Percentiles rank a stretch among this genome's conserved stretches.
Evolutionary conservation across 257 asterid genomes (phyloP).

Genomic region (Cynanchum wilfordii): DNA sequence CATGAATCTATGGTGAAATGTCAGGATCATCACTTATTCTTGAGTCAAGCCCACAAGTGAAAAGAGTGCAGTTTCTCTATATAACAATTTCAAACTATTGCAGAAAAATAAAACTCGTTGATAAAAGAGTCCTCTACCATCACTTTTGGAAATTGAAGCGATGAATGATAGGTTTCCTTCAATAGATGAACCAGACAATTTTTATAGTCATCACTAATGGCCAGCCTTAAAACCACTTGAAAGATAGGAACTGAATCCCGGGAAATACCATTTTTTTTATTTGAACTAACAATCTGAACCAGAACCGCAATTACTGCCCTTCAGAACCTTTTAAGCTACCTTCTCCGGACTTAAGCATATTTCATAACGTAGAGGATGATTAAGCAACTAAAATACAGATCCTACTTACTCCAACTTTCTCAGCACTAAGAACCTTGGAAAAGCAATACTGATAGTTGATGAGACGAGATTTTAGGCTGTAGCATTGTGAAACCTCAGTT

Average conservation of each 20-base stretch:
- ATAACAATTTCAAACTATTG: not conserved
- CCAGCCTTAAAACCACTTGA: not conserved
- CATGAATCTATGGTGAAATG: too few species aligned
- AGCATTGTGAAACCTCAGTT: too few species aligned
- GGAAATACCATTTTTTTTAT: not conserved
- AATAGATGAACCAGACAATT: not conserved
- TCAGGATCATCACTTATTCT: not conserved
- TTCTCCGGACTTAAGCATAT: too few species aligned
- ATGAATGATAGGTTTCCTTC: too few species aligned
- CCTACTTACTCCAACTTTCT: too few species aligned
- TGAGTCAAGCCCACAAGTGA: not conserved
- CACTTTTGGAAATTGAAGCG: not conserved
- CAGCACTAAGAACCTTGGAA: not conserved
- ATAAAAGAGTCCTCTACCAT: not conserved
- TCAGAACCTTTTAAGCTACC: too few species aligned
- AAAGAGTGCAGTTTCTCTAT: too few species aligned
- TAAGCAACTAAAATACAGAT: too few species aligned
- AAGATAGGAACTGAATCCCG: not conserved
- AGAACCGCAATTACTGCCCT: not conserved
- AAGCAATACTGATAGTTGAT: not conserved
- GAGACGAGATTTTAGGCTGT: too few species aligned
- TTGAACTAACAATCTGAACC: too few species aligned
- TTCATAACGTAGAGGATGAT: too few species aligned
- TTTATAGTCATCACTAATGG: not conserved
- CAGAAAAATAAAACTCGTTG: not conserved